Conservation (phyloP, 2,329 filamentous ascomycete species). For the Knoxdaviesia capensis region DNA sequence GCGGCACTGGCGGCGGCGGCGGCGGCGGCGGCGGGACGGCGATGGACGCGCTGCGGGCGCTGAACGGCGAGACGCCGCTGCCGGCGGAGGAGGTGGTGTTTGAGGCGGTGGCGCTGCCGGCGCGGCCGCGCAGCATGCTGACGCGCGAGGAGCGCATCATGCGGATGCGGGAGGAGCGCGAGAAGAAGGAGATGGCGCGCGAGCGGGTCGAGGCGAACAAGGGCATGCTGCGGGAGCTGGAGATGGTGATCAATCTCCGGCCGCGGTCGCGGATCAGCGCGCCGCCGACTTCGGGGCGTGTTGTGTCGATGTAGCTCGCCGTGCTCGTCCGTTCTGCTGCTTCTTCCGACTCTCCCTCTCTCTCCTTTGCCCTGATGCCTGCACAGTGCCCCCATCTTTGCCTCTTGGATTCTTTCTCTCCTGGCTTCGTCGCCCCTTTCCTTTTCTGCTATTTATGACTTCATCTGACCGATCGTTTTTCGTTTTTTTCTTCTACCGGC, state of each 20-base stretch:
- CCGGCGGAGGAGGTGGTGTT: slow-evolving; percentile 52
- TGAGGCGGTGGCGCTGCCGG: slow-evolving; percentile 64
- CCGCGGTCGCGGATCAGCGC: slow-evolving; percentile 19
- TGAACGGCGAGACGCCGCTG: slow-evolving; percentile 49
- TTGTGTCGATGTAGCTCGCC: slow-evolving; percentile 3
- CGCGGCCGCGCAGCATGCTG: slow-evolving; percentile 48
- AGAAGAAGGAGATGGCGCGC: slow-evolving; percentile 46
- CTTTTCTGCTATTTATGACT: slow-evolving; percentile 5
- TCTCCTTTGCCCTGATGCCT: neutral
- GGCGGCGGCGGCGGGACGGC: slow-evolving; percentile 15
- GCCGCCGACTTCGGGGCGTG: slow-evolving; percentile 2
- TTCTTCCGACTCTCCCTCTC: neutral
- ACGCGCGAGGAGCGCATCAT: slow-evolving; percentile 73
- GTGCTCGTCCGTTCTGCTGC: neutral
- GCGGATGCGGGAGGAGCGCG: slow-evolving; percentile 75
- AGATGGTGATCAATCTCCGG: slow-evolving; percentile 57
- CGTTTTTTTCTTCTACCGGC: neutral
- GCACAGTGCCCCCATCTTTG: too few species aligned
- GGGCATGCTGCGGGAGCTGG: slow-evolving; percentile 81
- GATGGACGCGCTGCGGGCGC: slow-evolving; percentile 47
- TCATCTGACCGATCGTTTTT: slow-evolving; percentile 4
- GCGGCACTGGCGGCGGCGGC: slow-evolving; percentile 12
- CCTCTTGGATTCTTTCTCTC: too few species aligned
- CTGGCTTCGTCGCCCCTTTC: too few species aligned
- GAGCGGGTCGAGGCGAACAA: slow-evolving; percentile 65